Evolutionary conservation across 441 rosid genomes (phyloP).

Genomic region (Brassica hybrid): DNA sequence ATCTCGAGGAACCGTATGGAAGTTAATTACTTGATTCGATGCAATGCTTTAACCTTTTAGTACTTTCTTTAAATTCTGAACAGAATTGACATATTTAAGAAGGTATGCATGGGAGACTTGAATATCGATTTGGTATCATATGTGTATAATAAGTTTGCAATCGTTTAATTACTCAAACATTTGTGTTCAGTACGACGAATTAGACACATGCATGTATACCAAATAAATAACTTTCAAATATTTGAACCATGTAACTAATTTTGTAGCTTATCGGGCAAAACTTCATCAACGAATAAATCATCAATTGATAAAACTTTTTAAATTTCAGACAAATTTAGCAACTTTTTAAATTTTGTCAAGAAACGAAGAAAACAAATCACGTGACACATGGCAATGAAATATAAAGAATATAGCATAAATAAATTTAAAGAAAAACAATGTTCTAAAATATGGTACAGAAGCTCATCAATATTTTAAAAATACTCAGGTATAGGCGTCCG

Average conservation of each 20-base stretch:
- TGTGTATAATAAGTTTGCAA: background rate
- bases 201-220: conserved; percentile 1
- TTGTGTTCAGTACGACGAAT: background rate
- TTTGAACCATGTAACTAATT: background rate
- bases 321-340: background rate
- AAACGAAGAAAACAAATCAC: background rate
- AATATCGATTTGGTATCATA: too few relatives aligned
- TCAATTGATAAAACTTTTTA: background rate
- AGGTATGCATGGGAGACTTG: too few relatives aligned
- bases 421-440: too few relatives aligned
- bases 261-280: background rate
- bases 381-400: background rate
- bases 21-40: background rate
- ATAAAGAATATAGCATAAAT: too few relatives aligned
- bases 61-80: too few relatives aligned
- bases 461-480: too few relatives aligned
- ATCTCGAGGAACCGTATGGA: background rate
- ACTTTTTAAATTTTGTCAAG: too few relatives aligned
- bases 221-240: background rate
- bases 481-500: too few relatives aligned
- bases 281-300: background rate
- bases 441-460: too few relatives aligned
- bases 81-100: too few relatives aligned
- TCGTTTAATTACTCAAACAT: background rate
- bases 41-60: background rate